Base-by-base conservation (phyloP, 2,329 filamentous ascomycete species). In the Sordariomycetes sp. region DNA sequence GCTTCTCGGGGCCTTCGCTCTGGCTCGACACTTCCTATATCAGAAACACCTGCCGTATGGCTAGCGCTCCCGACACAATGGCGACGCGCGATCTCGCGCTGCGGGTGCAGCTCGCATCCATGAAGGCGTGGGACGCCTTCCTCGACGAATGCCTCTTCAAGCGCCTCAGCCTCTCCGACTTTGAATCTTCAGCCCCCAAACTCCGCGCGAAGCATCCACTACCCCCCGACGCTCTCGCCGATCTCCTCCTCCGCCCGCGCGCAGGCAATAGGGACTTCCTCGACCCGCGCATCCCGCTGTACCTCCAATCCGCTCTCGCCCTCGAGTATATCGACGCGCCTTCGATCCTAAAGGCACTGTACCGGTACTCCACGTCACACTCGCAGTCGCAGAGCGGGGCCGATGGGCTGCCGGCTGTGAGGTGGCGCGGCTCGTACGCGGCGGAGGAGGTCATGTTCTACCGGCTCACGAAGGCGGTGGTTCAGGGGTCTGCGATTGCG, bases 371-470 rank as follows among this genome's bases (percentile, higher is more conserved):
- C 35, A 79, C 78, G 3, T 73, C 74, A 13, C 78, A 81, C 60
- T 59, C 60, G 4, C 68, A 70, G 54, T 62, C 66, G 32, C 65
- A 65, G 17, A 57, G 62, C 58, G 62, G 63, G 57, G 61, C 60
- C 39, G 50, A 61, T 32, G 59, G 62, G 5, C 51, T 63, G 15
- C 60, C 65, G 22, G 54, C 60, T 1, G 59, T 66, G 34, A 68
- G 76, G 60, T 86, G 82, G 81, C 72, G 68, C 55, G 79, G 70
- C 66, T 84, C 81, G 1, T 83, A 80, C 61, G 73, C 73, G 59
- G 69, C 86, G 0, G 94, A 99, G 68, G 96, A 96, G 72, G 85
- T 94, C 55, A 89, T 97, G 70, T 86, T 96, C 65, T 95, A 96
- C 69, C 85, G 91, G 3, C 90, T 99, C 55, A 89, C 90, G 2